These are phyloP conservation scores for Coemansia sp. DNA, from an alignment of 192 early-diverging fungal species.

Conservation along the genomic window DNA sequence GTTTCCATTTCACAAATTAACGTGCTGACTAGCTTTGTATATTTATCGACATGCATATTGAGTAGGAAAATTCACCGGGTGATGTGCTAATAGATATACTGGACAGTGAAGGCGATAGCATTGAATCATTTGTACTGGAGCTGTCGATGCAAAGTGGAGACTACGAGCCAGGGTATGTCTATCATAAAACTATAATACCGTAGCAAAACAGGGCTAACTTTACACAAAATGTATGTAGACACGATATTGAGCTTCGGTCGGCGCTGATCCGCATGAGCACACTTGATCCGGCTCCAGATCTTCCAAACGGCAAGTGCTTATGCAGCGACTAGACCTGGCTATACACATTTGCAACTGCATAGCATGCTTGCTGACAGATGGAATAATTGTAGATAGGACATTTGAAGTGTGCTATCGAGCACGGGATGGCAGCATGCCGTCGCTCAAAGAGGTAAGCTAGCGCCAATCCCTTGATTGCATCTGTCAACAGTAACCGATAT, in stretches of 20 bases:
- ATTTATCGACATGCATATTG: background rate
- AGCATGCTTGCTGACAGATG: background rate
- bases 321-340: background rate
- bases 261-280: conserved; percentile 35
- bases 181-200: background rate
- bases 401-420: conserved; percentile 37
- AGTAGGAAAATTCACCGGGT: conserved; percentile 17
- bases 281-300: conserved; percentile 22
- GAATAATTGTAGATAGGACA: conserved; percentile 12
- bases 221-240: background rate
- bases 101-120: conserved; percentile 17
- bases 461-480: background rate
- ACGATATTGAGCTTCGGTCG: conserved; percentile 38
- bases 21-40: background rate
- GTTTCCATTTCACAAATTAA: too few relatives aligned
- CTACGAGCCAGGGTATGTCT: conserved; percentile 13
- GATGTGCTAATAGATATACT: conserved; percentile 40
- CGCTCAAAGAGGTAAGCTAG: conserved; percentile 27
- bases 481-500: background rate
- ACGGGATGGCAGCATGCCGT: conserved; percentile 24
- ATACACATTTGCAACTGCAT: too few relatives aligned
- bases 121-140: conserved; percentile 43
- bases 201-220: background rate
- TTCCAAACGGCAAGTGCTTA: background rate
- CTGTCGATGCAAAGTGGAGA: conserved; percentile 16